phyloP scores from a whole-genome alignment of 495 filamentous ascomycete genomes.

The Neurospora sp. region DNA sequence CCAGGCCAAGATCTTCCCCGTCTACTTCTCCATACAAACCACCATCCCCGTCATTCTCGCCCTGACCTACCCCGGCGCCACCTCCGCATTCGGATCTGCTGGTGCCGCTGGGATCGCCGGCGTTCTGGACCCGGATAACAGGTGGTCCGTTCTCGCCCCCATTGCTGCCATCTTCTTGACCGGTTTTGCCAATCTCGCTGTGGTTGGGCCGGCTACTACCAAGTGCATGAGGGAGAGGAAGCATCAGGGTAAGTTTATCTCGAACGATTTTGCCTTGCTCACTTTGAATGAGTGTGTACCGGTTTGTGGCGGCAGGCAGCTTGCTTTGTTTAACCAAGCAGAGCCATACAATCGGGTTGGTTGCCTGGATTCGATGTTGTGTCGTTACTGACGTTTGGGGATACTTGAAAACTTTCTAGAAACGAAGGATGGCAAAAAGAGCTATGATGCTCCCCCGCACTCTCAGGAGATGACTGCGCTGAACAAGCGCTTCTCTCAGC shows the following conservation, averaged over 20 bases:
- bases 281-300: not conserved
- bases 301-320: not conserved
- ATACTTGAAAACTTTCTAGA: slow-evolving; percentile 16
- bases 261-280: not conserved
- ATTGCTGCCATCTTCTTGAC: slow-evolving; percentile 53
- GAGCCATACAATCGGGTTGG: not conserved
- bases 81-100: slow-evolving; percentile 19
- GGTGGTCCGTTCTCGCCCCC: slow-evolving; percentile 51
- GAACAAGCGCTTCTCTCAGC: slow-evolving; percentile 66
- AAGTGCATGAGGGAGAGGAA: slow-evolving; percentile 64
- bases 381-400: not conserved
- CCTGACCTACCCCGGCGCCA: slow-evolving; percentile 63
- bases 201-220: slow-evolving; percentile 62
- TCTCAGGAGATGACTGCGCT: slow-evolving; percentile 71
- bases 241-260: slow-evolving; percentile 50
- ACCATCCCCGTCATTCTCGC: slow-evolving; percentile 60
- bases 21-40: slow-evolving; percentile 78
- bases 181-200: slow-evolving; percentile 53
- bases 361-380: not conserved
- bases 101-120: slow-evolving; percentile 38
- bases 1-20: slow-evolving; percentile 69
- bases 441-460: slow-evolving; percentile 62
- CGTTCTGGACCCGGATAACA: slow-evolving; percentile 44
- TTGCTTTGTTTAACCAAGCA: not conserved
- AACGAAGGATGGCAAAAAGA: slow-evolving; percentile 66